Percentiles rank a stretch among this genome's conserved stretches.
Conservation (phyloP, 176 grass and related monocot genomes). For the Thinopyrum elongatum region DNA sequence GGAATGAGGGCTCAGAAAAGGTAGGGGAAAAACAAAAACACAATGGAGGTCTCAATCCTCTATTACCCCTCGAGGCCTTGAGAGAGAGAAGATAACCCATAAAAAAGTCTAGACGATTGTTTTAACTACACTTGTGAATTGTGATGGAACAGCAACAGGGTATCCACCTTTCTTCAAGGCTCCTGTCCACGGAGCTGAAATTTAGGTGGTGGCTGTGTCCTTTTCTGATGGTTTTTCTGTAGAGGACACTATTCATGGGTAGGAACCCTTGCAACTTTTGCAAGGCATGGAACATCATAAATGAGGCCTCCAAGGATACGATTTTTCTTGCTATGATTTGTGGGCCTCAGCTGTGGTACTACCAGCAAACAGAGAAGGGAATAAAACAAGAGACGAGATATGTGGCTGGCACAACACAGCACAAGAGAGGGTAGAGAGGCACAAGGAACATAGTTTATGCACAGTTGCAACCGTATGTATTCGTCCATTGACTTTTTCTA, state of each 20-base stretch:
- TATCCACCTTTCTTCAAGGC: slow-evolving; percentile 27
- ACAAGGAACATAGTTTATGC: slow-evolving; percentile 54
- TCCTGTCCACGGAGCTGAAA: slow-evolving; percentile 32
- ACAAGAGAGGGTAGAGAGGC: slow-evolving; percentile 27
- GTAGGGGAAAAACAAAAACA: neutral
- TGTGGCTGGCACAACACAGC: slow-evolving; percentile 23
- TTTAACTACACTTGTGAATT: slow-evolving; percentile 20
- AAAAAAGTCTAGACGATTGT: slow-evolving; percentile 32
- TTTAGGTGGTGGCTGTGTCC: slow-evolving; percentile 40
- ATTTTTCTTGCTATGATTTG: slow-evolving; percentile 29
- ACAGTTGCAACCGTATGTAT: slow-evolving; percentile 57
- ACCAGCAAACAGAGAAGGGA: slow-evolving; percentile 43
- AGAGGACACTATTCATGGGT: slow-evolving; percentile 48
- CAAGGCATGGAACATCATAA: slow-evolving; percentile 49
- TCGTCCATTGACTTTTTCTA: slow-evolving; percentile 59
- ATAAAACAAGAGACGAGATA: slow-evolving; percentile 39
- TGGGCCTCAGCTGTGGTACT: slow-evolving; percentile 46
- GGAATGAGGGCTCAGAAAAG: slow-evolving; percentile 30
- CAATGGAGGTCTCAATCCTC: slow-evolving; percentile 39
- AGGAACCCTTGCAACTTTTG: slow-evolving; percentile 58
- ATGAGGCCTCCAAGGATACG: slow-evolving; percentile 27
- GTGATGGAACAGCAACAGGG: slow-evolving; percentile 26
- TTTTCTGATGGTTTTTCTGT: slow-evolving; percentile 37
- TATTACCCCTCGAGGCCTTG: slow-evolving; percentile 9
- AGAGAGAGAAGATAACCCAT: slow-evolving; percentile 26